A percentile compares a stretch with the other conserved stretches of the same genome.
Evolutionary conservation across 164 flowering plant species (phyloP).

Genomic region (Stephania cephalantha): DNA sequence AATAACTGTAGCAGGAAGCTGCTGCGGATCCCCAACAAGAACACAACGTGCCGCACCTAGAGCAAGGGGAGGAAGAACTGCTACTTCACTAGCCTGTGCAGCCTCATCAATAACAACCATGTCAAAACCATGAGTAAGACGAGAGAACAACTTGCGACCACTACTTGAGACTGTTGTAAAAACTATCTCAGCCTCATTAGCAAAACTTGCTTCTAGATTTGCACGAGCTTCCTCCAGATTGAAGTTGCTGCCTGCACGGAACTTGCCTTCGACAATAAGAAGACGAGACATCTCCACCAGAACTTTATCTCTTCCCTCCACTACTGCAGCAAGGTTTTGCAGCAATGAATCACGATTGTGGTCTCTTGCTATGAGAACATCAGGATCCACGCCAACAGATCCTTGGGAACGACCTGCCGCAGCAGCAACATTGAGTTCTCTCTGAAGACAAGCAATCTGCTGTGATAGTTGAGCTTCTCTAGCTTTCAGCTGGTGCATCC

Average conservation of each 20-base stretch:
- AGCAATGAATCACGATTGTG: conserved; percentile 69
- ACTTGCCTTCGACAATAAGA: conserved; percentile 61
- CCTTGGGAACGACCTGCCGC: conserved; percentile 78
- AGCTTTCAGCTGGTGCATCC: conserved; percentile 64
- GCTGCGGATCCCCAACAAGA: conserved; percentile 99
- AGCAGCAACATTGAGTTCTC: conserved; percentile 71
- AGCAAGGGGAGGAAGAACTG: conserved; percentile 82
- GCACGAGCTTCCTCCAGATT: conserved; percentile 91
- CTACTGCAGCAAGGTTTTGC: conserved; percentile 84
- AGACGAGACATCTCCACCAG: conserved; percentile 89
- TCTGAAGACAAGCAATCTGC: conserved; percentile 66
- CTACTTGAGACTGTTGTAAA: conserved; percentile 96
- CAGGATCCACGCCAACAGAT: conserved; percentile 96
- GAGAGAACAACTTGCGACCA: conserved; percentile 88
- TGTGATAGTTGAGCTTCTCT: conserved; percentile 66
- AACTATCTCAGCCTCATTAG: conserved; percentile 96
- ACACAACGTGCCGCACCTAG: conserved; percentile 96
- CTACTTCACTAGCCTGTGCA: conserved; percentile 97
- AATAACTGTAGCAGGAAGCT: conserved; percentile 96
- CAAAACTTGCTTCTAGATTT: conserved; percentile 93
- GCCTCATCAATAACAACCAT: conserved; percentile 99
- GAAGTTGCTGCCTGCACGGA: conserved; percentile 55
- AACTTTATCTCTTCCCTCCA: conserved; percentile 78
- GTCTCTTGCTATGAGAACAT: conserved; percentile 77
- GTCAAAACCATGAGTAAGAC: conserved; percentile 93